Evolutionary conservation across 2,329 filamentous ascomycete genomes (phyloP), one percentile per base, ranked within the genome.

Genomic region (Pyricularia sp.): DNA sequence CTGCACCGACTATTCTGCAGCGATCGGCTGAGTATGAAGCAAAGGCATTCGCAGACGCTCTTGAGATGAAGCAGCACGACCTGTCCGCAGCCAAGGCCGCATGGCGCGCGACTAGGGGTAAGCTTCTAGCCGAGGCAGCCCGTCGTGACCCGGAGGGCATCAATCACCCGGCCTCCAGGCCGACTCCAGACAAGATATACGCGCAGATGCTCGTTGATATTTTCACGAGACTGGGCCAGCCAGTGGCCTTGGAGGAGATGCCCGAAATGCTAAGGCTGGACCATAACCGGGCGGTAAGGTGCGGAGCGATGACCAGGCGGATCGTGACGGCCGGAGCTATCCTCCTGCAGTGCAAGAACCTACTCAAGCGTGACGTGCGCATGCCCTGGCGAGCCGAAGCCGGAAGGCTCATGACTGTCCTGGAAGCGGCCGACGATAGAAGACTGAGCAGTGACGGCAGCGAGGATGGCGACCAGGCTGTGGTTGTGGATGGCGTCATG

Each of bases 281-380:
- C 69, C 73, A 79, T 55, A 82, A 81, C 64, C 88, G 90, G 19
- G 83, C 91, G 57, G 74, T 77, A 2, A 79, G 80, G 26, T 81
- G 85, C 62, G 83, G 85, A 9, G 73, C 76, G 30, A 79, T 85
- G 66, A 80, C 85, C 0, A 76, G 88, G 60, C 83, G 85, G 60
- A 87, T 93, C 69, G 84, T 90, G 26, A 89, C 88, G 1, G 84
- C 88, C 3, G 89, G 88, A 1, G 88, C 89, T 0, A 88, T 93
- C 62, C 78, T 93, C 31, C 77, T 93, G 16, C 91, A 91, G 63
- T 88, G 88, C 74, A 94, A 94, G 78, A 93, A 92, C 69, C 79
- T 93, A 8, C 82, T 94, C 35, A 93, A 92, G 75, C 85, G 90
- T 19, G 90, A 93, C 71, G 88, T 91, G 3, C 85, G 90, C 60